A percentile compares a stretch with the other conserved stretches of the same genome.
Conservation (phyloP, 495 filamentous ascomycete genomes). For the Entonaema liquescens region DNA sequence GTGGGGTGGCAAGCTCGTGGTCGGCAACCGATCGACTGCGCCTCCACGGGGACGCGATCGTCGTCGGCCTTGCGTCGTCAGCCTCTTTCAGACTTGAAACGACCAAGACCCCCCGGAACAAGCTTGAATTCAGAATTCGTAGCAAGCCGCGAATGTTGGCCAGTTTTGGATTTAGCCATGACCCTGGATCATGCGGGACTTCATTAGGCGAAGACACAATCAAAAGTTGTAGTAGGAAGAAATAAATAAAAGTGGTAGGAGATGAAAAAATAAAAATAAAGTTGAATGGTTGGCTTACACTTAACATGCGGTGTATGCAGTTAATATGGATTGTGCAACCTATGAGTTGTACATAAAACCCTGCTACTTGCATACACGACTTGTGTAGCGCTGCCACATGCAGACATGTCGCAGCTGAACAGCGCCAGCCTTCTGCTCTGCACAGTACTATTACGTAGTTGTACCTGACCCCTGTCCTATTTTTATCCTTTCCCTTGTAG, state of each 20-base stretch:
- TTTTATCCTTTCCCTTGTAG: background rate
- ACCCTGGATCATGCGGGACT: background rate
- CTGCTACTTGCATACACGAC: background rate
- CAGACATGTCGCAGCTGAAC: too few species aligned
- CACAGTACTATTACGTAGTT: background rate
- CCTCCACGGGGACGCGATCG: constrained; percentile 26
- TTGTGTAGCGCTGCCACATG: background rate
- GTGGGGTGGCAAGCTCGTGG: constrained; percentile 3
- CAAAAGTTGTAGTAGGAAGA: background rate
- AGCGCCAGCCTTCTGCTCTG: background rate
- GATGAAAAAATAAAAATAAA: background rate
- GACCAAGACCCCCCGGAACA: constrained; percentile 16
- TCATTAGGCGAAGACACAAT: background rate
- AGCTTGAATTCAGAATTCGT: constrained; percentile 29
- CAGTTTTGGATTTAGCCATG: constrained; percentile 19
- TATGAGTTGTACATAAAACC: background rate
- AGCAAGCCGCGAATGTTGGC: constrained; percentile 4
- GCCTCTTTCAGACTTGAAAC: constrained; percentile 33
- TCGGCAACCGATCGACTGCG: constrained; percentile 32
- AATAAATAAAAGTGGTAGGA: background rate
- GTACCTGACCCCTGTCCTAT: background rate
- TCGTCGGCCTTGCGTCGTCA: constrained; percentile 24
- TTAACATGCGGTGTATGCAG: background rate
- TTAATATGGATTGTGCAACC: background rate
- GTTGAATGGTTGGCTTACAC: background rate